Evolutionary conservation across 129 eudicot species (phyloP).

Genomic region (Flaveria ramosissima): DNA sequence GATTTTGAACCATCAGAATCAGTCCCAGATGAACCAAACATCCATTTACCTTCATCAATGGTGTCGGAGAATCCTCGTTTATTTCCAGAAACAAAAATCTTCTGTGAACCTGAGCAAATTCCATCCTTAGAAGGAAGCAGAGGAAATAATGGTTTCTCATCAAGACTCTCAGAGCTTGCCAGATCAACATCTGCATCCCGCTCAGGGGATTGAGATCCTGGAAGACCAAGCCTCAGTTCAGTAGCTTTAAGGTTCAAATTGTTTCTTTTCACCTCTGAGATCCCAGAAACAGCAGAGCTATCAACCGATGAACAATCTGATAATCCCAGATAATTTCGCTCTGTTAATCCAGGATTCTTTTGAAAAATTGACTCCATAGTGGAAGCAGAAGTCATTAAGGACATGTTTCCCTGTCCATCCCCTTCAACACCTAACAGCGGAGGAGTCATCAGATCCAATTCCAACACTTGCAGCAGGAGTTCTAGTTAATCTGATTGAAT

Average conservation of each 20-base stretch:
- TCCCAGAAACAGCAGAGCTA: conserved; percentile 50
- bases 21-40: conserved; percentile 50
- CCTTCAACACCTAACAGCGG: conserved; percentile 70
- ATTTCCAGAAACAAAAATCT: conserved; percentile 65
- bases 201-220: conserved; percentile 80
- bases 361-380: conserved; percentile 51
- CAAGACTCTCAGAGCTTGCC: conserved; percentile 47
- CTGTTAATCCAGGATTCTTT: conserved; percentile 47
- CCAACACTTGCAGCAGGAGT: conserved; percentile 2
- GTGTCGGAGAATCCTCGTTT: conserved; percentile 84
- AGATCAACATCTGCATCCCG: conserved; percentile 44
- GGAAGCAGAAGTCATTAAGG: conserved; percentile 52
- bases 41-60: conserved; percentile 58
- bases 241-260: conserved; percentile 77
- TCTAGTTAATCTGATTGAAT: conserved; percentile 33
- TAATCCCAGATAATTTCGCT: conserved; percentile 71
- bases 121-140: conserved; percentile 72
- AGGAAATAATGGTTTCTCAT: conserved; percentile 72
- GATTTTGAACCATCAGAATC: conserved; percentile 56
- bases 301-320: conserved; percentile 86
- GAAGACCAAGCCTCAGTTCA: conserved; percentile 79
- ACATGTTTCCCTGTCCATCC: conserved; percentile 50
- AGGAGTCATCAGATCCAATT: conserved; percentile 59
- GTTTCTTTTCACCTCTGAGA: conserved; percentile 46
- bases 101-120: conserved; percentile 48